Base-by-base conservation (phyloP, 2,329 filamentous ascomycete genomes). In the Aspergillus ustus region DNA sequence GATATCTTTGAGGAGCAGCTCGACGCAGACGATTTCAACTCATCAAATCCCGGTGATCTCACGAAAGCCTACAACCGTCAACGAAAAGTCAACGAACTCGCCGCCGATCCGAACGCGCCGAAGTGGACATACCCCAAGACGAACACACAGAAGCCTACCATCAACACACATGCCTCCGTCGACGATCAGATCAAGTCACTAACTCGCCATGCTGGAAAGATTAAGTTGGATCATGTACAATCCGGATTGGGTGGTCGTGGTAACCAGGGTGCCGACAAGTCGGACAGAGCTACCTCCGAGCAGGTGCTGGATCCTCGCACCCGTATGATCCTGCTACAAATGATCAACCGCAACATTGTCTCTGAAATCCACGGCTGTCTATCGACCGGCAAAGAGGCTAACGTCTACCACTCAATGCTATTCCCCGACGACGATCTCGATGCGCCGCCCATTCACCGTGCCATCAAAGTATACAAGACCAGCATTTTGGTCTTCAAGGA, bases 391-490 rank as follows among this genome's bases (percentile, higher is more conserved):
- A 99, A 99, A 77, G 95, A 99, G 78, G 95, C 95, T 63, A 99
- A 99, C 75, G 95, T 99, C 28, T 99, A 99, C 79, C 92, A 96
- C 66, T 93, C 94, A 19, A 84, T 96, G 11, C 85, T 88, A 3
- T 81, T 87, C 1, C 81, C 84, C 2, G 77, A 81, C 5, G 79
- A 65, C 7, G 78, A 84, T 22, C 45, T 59, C 7, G 82, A 82
- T 44, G 77, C 78, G 19, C 69, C 74, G 2, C 79, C 83, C 20
- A 80, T 88, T 0, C 92, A 97, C 72, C 87, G 92, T 52, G 95
- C 95, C 13, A 93, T 98, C 83, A 99, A 99, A 81, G 92, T 99
- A 54, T 99, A 99, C 87, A 99, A 99, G 85, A 99, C 95, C 7
- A 91, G 91, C 58, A 99, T 99, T 66, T 82, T 99, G 34, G 93